phyloP scores from a whole-genome alignment of 192 early-diverging fungal species.

The Rhizoclosmatium globosum region DNA sequence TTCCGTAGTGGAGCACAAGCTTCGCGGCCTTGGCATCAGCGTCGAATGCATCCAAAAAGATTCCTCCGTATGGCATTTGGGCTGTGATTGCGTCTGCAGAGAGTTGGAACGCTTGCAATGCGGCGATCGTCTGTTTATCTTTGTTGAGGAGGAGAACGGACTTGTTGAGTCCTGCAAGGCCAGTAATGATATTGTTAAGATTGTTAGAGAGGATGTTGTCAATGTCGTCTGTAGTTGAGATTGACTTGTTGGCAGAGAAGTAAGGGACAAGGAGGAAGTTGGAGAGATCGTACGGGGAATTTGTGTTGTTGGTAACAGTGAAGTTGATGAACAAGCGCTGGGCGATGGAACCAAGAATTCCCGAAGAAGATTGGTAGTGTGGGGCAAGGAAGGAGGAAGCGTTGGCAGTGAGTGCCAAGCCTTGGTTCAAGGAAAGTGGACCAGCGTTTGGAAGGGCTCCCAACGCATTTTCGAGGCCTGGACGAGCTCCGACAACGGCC shows the following conservation, averaged over 20 bases:
- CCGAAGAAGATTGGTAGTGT: conserved; percentile 9
- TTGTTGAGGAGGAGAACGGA: conserved; percentile 9
- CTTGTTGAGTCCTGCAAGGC: conserved; percentile 50
- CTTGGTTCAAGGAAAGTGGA: not conserved
- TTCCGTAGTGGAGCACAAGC: conserved; percentile 41
- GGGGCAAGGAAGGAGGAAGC: not conserved
- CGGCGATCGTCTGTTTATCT: conserved; percentile 3
- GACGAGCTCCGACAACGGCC: conserved; percentile 13
- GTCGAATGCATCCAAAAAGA: conserved; percentile 60
- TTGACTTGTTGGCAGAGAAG: conserved; percentile 32
- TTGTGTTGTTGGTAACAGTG: not conserved
- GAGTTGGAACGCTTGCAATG: conserved; percentile 29
- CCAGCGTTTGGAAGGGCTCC: conserved; percentile 1
- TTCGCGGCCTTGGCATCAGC: conserved; percentile 39
- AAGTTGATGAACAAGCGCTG: conserved; percentile 45
- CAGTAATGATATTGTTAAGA: conserved; percentile 36
- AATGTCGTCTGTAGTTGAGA: conserved; percentile 27
- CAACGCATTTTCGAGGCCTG: not conserved
- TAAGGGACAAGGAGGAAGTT: conserved; percentile 48
- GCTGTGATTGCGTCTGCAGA: conserved; percentile 37
- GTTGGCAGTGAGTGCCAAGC: not conserved
- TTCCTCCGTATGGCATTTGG: conserved; percentile 64
- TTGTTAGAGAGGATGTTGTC: conserved; percentile 36
- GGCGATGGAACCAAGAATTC: conserved; percentile 49
- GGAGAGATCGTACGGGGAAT: conserved; percentile 28